Conservation (phyloP, 768 basidiomycete genomes). For the Scleroderma bovista region DNA sequence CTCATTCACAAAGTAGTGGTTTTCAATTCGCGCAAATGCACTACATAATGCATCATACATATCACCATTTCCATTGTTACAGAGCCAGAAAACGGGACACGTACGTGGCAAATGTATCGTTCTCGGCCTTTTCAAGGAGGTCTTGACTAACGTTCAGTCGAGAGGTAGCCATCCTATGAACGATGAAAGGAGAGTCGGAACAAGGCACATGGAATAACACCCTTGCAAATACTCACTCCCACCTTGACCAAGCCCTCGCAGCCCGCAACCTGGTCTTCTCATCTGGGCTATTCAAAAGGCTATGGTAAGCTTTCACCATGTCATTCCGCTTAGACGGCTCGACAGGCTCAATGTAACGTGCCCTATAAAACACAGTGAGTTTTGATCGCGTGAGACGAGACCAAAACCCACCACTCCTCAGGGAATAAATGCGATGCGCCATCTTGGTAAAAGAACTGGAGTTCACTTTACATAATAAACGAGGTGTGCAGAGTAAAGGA, state of each 20-base stretch:
- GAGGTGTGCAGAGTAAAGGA: conserved; percentile 1
- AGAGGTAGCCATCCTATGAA: conserved; percentile 72
- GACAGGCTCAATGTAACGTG: conserved; percentile 75
- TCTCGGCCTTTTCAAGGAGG: conserved; percentile 61
- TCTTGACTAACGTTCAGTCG: conserved; percentile 65
- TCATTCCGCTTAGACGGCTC: conserved; percentile 77
- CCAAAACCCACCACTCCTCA: conserved; percentile 63
- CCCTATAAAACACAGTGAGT: conserved; percentile 42
- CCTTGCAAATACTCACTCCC: conserved; percentile 67
- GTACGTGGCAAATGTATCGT: conserved; percentile 74
- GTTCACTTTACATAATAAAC: conserved; percentile 43
- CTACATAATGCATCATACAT: conserved; percentile 31
- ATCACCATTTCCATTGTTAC: conserved; percentile 1
- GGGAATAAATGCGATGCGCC: conserved; percentile 81
- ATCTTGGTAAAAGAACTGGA: conserved; percentile 90
- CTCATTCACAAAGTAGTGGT: conserved; percentile 84
- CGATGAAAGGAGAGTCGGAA: not conserved
- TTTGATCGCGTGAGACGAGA: not conserved
- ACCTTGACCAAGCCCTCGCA: conserved; percentile 84
- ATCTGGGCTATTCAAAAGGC: conserved; percentile 68
- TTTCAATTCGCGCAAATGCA: conserved; percentile 84
- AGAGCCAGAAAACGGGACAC: conserved; percentile 14
- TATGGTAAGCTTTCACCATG: conserved; percentile 79
- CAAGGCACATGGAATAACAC: not conserved
- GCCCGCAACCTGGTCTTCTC: conserved; percentile 59